Base-by-base conservation (phyloP, 1,284 basidiomycete genomes). In the Lignosus rhinocerotis region DNA sequence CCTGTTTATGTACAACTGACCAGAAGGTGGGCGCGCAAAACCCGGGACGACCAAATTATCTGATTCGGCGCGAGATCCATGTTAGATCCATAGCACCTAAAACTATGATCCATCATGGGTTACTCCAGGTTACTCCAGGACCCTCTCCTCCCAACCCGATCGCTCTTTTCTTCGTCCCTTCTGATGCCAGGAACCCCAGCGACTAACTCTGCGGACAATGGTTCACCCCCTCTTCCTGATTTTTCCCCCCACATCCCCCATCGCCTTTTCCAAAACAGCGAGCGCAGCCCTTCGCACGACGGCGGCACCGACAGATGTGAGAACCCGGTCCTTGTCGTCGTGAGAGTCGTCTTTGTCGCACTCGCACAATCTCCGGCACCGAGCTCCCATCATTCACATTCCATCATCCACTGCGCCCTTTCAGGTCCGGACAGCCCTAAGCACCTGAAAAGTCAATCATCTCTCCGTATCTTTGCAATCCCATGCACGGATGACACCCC, bases 361-460 rank as follows among this genome's bases (percentile, higher is more conserved):
- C 30, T 62, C 58, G 58, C 58, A 58, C 58, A 59, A 57, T 55
- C 53, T 31, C 61, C 61, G 58, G 61, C 55, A 53, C 61, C 61
- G 61, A 63, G 36, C 33, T n/a, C 32, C 58, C 47, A 38, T 49
- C 43, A 51, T 51, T 21, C 32, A 7, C 16, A 21, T 19, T 41
- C 51, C 61, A 86, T 79, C 63, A 89, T 64, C 8, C 88, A 86
- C 44, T 66, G 74, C 11, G 10, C 10, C 3, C 4, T 30, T 65
- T 73, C 75, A 61, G 90, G 87, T 56, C 83, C 86, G 69, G 88
- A 82, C 65, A 90, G 86, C 16, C 7, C 6, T 16, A 16, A 43
- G 10, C 16, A 17, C 14, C 6, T 43, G 41, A 16, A 12, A 6
- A n/a, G 36, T 10, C 36, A 2, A 16, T 16, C 2, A 5, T 39